Percentiles rank a stretch among this genome's conserved stretches.
Evolutionary conservation across 2,329 filamentous ascomycete genomes (phyloP).

Genomic region (Orbilia quercus): DNA sequence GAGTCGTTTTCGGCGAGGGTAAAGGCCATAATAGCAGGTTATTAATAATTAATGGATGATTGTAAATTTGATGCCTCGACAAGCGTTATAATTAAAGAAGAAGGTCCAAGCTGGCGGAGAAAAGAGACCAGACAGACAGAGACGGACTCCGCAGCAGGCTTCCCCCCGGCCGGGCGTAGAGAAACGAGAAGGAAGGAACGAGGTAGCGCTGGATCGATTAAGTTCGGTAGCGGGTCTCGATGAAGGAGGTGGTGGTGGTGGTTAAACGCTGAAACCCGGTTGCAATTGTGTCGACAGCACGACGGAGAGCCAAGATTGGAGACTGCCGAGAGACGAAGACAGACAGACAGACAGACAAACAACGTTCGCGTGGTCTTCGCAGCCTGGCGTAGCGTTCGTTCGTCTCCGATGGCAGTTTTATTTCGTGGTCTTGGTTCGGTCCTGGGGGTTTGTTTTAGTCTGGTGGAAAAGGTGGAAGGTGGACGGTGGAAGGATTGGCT

Average conservation of each 20-base stretch:
- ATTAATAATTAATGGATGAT: slow-evolving; percentile 27
- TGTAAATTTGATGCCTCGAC: neutral
- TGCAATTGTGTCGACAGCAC: slow-evolving; percentile 14
- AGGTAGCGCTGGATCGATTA: slow-evolving; percentile 8
- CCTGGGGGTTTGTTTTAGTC: neutral
- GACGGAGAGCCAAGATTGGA: neutral
- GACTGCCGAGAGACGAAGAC: no score
- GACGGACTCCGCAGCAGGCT: no score
- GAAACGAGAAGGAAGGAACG: slow-evolving; percentile 2
- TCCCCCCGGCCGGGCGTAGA: neutral
- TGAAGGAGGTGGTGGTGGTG: slow-evolving; percentile 2
- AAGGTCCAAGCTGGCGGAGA: slow-evolving; percentile 51
- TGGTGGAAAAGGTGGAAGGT: neutral
- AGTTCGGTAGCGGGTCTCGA: neutral
- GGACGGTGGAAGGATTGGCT: slow-evolving; percentile 25
- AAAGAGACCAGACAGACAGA: no score
- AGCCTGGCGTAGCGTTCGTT: no score
- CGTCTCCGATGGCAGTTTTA: no score
- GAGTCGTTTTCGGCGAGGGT: slow-evolving; percentile 57
- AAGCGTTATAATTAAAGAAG: slow-evolving; percentile 10
- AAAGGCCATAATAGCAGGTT: slow-evolving; percentile 55
- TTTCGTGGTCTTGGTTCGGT: neutral
- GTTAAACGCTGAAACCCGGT: slow-evolving; percentile 5
- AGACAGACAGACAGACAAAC: no score
- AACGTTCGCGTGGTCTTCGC: neutral